Base-by-base conservation (phyloP, 768 basidiomycete genomes). In the Pleurotus tuoliensis region DNA sequence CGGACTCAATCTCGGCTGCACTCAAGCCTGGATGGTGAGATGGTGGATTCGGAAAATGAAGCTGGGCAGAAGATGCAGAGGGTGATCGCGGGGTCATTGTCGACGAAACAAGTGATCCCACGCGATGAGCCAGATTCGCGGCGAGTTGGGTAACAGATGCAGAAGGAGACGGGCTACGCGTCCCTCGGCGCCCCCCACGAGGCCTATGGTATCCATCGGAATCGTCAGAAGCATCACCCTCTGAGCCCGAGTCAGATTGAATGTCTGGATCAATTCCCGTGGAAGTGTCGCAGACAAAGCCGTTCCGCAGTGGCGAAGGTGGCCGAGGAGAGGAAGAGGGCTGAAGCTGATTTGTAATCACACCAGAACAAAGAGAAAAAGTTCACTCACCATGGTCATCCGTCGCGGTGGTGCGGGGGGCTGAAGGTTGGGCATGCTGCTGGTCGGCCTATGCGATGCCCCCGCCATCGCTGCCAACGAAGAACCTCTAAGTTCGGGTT, bases 1-100 rank as follows among this genome's bases (percentile, higher is more conserved):
- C 87, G 2, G 88, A 89, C 69, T 92, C 91, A 7, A 94, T 70
- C 65, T 94, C 88, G 0, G 86, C 88, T 64, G 92, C 89, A 15
- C 38, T 53, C 39, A 53, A 8, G 0, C 51, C 51, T 5, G 51
- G 51, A 27, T 53, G 51, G 25, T 53, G 51, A 1, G 86, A 82
- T 2, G 81, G 88, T 63, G 79, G 69, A 4, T 61, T 61, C 30
- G 64, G 61, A 24, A 53, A 53, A 0, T 53, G 51, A 3, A 53
- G 22, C 13, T 53, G 20, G n/a, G 38, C 51, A 41, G 51, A 53
- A n/a, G 51, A 30, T n/a, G 34, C 49, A 30, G 49, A 40, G 5
- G 73, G 69, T 5, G 75, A 71, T 43, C 76, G 76, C 9, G 73
- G 72, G 13, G 73, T 70, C 5, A 77, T 70, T 3, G 81, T 78